Evolutionary conservation across 108 stramenopile species (phyloP).

Genomic region (Cyclotella choctawhatcheeana): DNA sequence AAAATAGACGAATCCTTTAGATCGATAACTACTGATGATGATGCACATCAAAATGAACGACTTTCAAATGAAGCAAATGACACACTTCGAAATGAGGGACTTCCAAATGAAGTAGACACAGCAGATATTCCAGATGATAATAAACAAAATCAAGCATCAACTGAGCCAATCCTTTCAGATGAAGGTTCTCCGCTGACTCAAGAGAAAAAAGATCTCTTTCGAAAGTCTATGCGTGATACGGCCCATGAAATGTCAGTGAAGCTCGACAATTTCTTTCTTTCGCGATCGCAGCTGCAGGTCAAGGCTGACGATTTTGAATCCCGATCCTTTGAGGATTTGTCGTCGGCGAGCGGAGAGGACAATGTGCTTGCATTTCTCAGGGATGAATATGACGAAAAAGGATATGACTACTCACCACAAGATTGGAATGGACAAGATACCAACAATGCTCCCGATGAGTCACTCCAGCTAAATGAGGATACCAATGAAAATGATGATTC

Average conservation of each 20-base stretch:
- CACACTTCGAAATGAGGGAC: no score
- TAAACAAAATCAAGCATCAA: no score
- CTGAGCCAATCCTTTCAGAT: no score
- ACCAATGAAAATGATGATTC: neutral
- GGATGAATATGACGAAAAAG: neutral
- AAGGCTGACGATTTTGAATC: slow-evolving; percentile 20
- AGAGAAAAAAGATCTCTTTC: neutral
- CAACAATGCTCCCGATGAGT: neutral
- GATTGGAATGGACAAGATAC: no score
- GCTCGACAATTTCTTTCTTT: slow-evolving; percentile 17
- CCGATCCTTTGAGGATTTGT: slow-evolving; percentile 8
- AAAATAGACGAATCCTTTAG: no score
- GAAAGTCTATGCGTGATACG: slow-evolving; percentile 10
- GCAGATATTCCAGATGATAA: no score
- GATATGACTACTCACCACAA: no score
- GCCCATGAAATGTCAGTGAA: slow-evolving; percentile 25
- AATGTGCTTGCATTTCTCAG: neutral
- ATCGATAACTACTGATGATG: no score
- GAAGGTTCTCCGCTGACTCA: neutral
- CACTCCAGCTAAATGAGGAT: neutral
- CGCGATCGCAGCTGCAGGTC: slow-evolving; percentile 11
- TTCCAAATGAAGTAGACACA: no score
- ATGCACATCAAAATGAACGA: no score
- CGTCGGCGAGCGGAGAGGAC: slow-evolving; percentile 17
- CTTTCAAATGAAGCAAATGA: no score